These are phyloP conservation scores for Trichophyton simii DNA, from an alignment of 2,329 filamentous ascomycete species.

Conservation along the genomic window DNA sequence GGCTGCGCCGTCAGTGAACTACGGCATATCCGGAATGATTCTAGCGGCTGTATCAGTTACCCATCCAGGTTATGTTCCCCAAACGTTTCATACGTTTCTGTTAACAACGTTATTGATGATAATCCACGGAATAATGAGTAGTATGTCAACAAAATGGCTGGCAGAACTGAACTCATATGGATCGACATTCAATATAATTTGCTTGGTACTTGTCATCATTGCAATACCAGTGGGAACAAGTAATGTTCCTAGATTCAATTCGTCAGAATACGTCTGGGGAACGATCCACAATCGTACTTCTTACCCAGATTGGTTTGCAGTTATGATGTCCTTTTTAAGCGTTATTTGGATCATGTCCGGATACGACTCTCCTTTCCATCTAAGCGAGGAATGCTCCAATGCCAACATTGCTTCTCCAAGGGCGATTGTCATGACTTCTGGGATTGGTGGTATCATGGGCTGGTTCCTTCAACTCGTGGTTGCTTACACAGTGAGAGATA, in stretches of 20 bases:
- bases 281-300: constrained; percentile 53
- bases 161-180: constrained; percentile 58
- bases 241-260: constrained; percentile 46
- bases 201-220: constrained; percentile 53
- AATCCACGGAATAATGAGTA: constrained; percentile 54
- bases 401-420: constrained; percentile 57
- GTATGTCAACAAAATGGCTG: constrained; percentile 58
- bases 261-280: constrained; percentile 51
- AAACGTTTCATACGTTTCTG: constrained; percentile 55
- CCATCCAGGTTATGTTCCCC: constrained; percentile 53
- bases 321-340: constrained; percentile 59
- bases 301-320: constrained; percentile 53
- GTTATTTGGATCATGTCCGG: constrained; percentile 59
- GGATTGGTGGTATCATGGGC: constrained; percentile 52
- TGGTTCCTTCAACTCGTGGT: constrained; percentile 64
- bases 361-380: constrained; percentile 58
- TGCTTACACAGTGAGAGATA: constrained; percentile 57
- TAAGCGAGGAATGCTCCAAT: constrained; percentile 65
- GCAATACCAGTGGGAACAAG: constrained; percentile 52
- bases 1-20: constrained; percentile 54
- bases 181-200: constrained; percentile 58
- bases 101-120: constrained; percentile 56
- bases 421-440: constrained; percentile 58
- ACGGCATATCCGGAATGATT: constrained; percentile 56
- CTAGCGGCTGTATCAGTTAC: constrained; percentile 57